phyloP scores from a whole-genome alignment of 352 stramenopile species.

The Phytophthora pseudosyringae region DNA sequence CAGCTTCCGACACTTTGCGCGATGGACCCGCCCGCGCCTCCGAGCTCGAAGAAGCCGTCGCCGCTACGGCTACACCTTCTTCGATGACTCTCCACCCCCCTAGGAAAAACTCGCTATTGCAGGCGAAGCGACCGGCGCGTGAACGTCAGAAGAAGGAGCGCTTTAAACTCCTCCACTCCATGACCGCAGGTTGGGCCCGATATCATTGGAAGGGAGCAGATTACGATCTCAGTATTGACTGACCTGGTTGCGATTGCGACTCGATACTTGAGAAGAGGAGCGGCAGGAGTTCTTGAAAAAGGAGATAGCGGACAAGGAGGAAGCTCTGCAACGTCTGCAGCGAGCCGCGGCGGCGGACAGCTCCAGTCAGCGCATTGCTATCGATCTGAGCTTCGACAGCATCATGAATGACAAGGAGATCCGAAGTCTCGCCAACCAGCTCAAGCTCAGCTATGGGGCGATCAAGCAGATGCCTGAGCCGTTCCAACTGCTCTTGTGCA shows the following conservation, averaged over 20 bases:
- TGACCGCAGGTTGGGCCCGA: conserved; percentile 54
- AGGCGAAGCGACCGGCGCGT: conserved; percentile 39
- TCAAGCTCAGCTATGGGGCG: conserved; percentile 76
- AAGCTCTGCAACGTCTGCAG: conserved; percentile 39
- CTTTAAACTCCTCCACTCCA: conserved; percentile 59
- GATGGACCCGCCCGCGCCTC: not conserved
- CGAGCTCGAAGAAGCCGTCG: conserved; percentile 8
- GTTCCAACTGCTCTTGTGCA: conserved; percentile 70
- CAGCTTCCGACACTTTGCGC: conserved; percentile 11
- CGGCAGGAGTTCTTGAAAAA: conserved; percentile 52
- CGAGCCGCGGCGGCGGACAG: conserved; percentile 28
- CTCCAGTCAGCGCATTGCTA: conserved; percentile 51
- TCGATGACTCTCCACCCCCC: not conserved
- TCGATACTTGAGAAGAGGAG: conserved; percentile 46
- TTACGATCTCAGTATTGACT: not conserved
- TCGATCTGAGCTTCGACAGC: conserved; percentile 76
- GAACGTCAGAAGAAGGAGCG: conserved; percentile 64
- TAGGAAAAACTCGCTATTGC: conserved; percentile 14
- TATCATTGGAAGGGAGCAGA: not conserved
- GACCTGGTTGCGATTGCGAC: not conserved
- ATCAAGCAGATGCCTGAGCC: conserved; percentile 70
- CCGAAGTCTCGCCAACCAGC: conserved; percentile 73
- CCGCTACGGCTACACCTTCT: conserved; percentile 1
- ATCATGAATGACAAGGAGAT: conserved; percentile 90
- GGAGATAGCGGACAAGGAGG: conserved; percentile 45